Evolutionary conservation across 805 yeast genomes (phyloP).

Genomic region (Kazachstania africana): DNA sequence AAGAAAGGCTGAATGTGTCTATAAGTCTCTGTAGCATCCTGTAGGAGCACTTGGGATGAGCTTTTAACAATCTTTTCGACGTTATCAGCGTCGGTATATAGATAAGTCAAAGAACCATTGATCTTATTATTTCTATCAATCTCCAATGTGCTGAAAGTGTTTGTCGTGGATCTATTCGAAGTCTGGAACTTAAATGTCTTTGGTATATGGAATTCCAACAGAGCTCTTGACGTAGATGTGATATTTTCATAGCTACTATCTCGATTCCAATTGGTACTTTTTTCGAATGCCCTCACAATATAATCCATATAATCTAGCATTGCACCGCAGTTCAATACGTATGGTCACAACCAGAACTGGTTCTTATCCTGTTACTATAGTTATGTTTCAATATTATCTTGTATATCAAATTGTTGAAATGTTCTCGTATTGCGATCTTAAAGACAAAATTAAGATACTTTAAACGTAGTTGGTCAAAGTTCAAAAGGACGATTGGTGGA

Average conservation of each 20-base stretch:
- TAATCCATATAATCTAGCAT: constrained; percentile 87
- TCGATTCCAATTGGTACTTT: constrained; percentile 64
- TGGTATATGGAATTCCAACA: constrained; percentile 68
- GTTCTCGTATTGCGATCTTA: too few relatives aligned
- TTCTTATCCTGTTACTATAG: too few relatives aligned
- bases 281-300: constrained; percentile 59
- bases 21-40: constrained; percentile 61
- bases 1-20: constrained; percentile 40
- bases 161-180: constrained; percentile 56
- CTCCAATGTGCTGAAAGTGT: constrained; percentile 63
- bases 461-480: too few relatives aligned
- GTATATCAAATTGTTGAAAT: too few relatives aligned
- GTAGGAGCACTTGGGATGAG: constrained; percentile 43
- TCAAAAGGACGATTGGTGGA: too few relatives aligned
- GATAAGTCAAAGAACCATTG: constrained; percentile 74
- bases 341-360: too few relatives aligned
- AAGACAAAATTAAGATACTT: too few relatives aligned
- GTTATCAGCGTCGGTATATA: constrained; percentile 52
- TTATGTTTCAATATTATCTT: too few relatives aligned
- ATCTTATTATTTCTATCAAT: constrained; percentile 50
- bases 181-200: constrained; percentile 51
- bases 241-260: constrained; percentile 69
- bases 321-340: too few relatives aligned
- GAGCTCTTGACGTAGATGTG: constrained; percentile 51
- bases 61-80: constrained; percentile 38